Evolutionary conservation across 768 basidiomycete species (phyloP).

Genomic region (Russula brevipes): DNA sequence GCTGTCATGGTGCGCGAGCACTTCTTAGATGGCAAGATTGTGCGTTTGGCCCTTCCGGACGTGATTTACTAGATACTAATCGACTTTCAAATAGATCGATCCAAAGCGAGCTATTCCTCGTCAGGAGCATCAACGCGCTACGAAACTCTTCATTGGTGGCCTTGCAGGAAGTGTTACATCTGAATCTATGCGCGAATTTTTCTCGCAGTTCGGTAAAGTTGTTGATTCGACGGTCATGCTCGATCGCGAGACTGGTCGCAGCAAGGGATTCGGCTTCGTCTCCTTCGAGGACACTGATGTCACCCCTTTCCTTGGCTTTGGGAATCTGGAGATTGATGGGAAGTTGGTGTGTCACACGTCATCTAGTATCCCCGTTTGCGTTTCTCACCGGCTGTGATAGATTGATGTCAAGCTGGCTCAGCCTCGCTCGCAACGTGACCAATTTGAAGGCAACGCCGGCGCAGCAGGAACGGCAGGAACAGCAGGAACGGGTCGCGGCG

Average conservation of each 20-base stretch:
- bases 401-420: slow-evolving; percentile 96
- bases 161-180: slow-evolving; percentile 86
- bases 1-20: slow-evolving; percentile 93
- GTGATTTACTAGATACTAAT: background rate
- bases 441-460: slow-evolving; percentile 26
- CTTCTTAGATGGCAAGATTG: slow-evolving; percentile 91
- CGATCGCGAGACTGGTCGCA: slow-evolving; percentile 86
- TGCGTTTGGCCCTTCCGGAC: slow-evolving; percentile 38
- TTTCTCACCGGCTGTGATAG: slow-evolving; percentile 37
- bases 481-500: slow-evolving; percentile 20
- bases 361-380: background rate
- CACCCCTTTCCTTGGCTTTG: slow-evolving; percentile 77
- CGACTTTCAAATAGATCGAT: slow-evolving; percentile 64
- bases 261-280: slow-evolving; percentile 96
- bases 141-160: slow-evolving; percentile 93
- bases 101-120: slow-evolving; percentile 96
- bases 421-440: slow-evolving; percentile 73
- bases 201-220: slow-evolving; percentile 88
- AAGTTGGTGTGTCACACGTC: slow-evolving; percentile 61
- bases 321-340: slow-evolving; percentile 85
- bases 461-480: background rate
- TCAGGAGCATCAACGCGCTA: slow-evolving; percentile 86
- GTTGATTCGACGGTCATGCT: slow-evolving; percentile 98
- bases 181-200: slow-evolving; percentile 87
- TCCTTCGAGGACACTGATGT: slow-evolving; percentile 88